These are phyloP conservation scores for Boletus vinaceobasis DNA, from an alignment of 768 basidiomycete genomes.

Conservation along the genomic window DNA sequence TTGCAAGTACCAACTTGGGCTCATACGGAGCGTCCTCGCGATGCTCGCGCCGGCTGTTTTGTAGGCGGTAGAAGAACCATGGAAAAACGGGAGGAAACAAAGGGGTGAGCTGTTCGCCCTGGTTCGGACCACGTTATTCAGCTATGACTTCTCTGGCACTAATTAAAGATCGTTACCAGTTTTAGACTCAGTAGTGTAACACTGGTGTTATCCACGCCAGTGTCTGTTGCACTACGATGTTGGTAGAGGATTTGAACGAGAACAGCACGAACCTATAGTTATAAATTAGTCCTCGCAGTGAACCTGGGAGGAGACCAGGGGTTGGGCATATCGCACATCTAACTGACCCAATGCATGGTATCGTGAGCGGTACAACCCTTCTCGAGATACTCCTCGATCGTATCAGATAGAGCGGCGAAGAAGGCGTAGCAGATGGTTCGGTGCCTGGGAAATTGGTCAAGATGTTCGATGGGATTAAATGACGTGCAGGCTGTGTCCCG, in stretches of 20 bases:
- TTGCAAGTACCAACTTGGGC: background rate
- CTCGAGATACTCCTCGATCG: background rate
- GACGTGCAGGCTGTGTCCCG: background rate
- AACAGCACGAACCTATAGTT: background rate
- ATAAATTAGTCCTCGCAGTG: background rate
- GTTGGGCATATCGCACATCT: background rate
- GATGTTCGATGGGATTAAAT: background rate
- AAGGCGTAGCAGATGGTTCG: constrained; percentile 6
- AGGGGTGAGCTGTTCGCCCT: background rate
- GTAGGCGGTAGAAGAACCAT: background rate
- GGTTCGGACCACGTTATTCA: background rate
- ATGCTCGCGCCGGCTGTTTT: background rate
- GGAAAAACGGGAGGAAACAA: background rate
- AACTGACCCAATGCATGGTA: background rate
- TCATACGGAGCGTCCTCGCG: background rate
- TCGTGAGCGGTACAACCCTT: background rate
- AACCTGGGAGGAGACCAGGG: background rate
- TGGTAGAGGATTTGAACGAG: background rate
- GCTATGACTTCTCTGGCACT: no score
- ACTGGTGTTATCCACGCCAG: background rate
- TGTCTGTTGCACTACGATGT: background rate
- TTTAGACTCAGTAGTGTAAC: no score
- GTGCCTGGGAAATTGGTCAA: no score
- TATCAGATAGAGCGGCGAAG: constrained; percentile 3
- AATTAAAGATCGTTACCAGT: no score